Percentiles rank a stretch among this genome's conserved stretches.
Conservation (phyloP, 176 grass and related monocot species). For the Tillandsia fasciculata region DNA sequence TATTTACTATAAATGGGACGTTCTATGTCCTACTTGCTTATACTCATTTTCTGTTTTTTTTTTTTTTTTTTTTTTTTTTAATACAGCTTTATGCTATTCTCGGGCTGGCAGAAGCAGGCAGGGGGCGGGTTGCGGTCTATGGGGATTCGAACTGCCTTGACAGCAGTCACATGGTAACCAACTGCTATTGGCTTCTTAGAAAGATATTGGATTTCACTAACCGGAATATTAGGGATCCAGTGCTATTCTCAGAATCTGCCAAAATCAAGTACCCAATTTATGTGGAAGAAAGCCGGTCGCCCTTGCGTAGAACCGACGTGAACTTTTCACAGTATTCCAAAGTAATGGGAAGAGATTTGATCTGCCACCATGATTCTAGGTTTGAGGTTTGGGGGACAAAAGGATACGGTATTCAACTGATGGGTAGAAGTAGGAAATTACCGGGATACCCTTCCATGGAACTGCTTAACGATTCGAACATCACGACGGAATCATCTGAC, state of each 20-base stretch:
- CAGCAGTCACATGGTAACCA: constrained; percentile 99
- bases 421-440: constrained; percentile 51
- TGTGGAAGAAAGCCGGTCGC: constrained; percentile 32
- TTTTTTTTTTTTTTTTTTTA: constrained; percentile 18
- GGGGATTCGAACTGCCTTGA: constrained; percentile 98
- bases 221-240: constrained; percentile 64
- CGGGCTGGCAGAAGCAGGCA: constrained; percentile 57
- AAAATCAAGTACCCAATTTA: constrained; percentile 50
- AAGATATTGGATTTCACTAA: constrained; percentile 87
- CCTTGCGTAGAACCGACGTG: constrained; percentile 61
- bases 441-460: constrained; percentile 47
- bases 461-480: constrained; percentile 21
- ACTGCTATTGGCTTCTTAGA: constrained; percentile 90
- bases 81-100: constrained; percentile 67
- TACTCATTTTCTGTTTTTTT: background rate
- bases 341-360: constrained; percentile 70
- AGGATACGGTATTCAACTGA: constrained; percentile 59
- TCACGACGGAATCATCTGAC: constrained; percentile 26
- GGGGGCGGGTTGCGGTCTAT: constrained; percentile 70
- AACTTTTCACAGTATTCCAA: constrained; percentile 83
- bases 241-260: constrained; percentile 67
- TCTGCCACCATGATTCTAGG: constrained; percentile 68
- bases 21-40: background rate
- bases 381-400: constrained; percentile 81
- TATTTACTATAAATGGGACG: background rate